phyloP scores from a whole-genome alignment of 352 stramenopile species.

The Thalassiosira livingstoniorum region DNA sequence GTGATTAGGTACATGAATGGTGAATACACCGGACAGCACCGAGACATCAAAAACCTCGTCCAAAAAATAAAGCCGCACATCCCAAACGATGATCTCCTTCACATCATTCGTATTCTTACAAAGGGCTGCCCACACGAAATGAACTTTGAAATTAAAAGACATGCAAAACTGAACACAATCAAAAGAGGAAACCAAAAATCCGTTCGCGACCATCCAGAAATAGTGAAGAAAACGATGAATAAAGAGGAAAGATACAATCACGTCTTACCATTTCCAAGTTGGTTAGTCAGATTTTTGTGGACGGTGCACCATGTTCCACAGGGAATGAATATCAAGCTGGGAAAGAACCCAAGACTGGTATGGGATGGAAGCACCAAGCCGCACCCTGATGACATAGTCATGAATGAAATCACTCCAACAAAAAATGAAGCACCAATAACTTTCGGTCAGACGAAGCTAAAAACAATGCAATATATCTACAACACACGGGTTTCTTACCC shows the following conservation, averaged over 20 bases:
- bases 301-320: background rate
- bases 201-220: background rate
- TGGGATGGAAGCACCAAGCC: background rate
- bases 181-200: slow-evolving; percentile 1
- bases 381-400: background rate
- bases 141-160: background rate
- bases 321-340: background rate
- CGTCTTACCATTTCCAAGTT: background rate
- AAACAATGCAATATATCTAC: too few relatives aligned
- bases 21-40: slow-evolving; percentile 2
- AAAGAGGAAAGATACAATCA: slow-evolving; percentile 15
- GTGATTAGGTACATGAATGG: slow-evolving; percentile 2
- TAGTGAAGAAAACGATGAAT: slow-evolving; percentile 7
- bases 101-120: slow-evolving; percentile 1
- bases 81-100: background rate
- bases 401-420: background rate
- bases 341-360: background rate
- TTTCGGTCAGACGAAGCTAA: too few relatives aligned
- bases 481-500: too few relatives aligned
- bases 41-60: background rate
- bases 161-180: slow-evolving; percentile 1
- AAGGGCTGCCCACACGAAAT: background rate
- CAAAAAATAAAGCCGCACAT: slow-evolving; percentile 2
- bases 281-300: slow-evolving; percentile 3
- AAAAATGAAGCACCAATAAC: background rate